Evolutionary conservation across 192 early-diverging fungal genomes (phyloP).

Genomic region (Coemansia asiatica): DNA sequence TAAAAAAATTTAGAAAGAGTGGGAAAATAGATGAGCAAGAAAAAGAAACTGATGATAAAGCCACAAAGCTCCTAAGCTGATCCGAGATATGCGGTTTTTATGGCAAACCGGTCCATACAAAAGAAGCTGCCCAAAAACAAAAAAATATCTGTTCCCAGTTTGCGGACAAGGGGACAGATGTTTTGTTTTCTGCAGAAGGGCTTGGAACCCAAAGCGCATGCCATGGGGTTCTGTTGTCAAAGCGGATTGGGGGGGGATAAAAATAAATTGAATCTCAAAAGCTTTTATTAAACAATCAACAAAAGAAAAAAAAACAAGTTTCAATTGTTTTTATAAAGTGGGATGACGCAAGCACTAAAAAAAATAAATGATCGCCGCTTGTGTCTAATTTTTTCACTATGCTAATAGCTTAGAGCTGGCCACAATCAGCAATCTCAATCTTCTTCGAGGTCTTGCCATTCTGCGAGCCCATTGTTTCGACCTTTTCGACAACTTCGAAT

Average conservation of each 20-base stretch:
- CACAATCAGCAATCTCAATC: constrained; percentile 69
- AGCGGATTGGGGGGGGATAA: background rate
- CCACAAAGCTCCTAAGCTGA: background rate
- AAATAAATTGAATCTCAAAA: too few relatives aligned
- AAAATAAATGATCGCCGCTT: background rate
- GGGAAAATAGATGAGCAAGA: background rate
- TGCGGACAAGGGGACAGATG: background rate
- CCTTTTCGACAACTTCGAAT: constrained; percentile 72
- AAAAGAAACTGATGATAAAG: constrained; percentile 5
- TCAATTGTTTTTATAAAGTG: background rate
- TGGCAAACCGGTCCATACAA: background rate
- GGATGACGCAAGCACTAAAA: background rate
- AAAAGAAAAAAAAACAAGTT: background rate
- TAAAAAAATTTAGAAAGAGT: background rate
- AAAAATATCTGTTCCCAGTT: background rate
- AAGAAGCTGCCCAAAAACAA: background rate
- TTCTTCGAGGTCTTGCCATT: constrained; percentile 60
- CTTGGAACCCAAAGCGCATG: background rate
- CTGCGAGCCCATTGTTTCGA: constrained; percentile 65
- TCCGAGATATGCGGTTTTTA: background rate
- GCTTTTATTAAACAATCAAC: too few relatives aligned
- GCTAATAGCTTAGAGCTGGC: constrained; percentile 55
- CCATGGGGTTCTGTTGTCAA: background rate
- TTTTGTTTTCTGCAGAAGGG: background rate
- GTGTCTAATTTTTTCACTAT: background rate